Evolutionary conservation across 768 basidiomycete genomes (phyloP).

Genomic region (Udeniomyces megalosporus): DNA sequence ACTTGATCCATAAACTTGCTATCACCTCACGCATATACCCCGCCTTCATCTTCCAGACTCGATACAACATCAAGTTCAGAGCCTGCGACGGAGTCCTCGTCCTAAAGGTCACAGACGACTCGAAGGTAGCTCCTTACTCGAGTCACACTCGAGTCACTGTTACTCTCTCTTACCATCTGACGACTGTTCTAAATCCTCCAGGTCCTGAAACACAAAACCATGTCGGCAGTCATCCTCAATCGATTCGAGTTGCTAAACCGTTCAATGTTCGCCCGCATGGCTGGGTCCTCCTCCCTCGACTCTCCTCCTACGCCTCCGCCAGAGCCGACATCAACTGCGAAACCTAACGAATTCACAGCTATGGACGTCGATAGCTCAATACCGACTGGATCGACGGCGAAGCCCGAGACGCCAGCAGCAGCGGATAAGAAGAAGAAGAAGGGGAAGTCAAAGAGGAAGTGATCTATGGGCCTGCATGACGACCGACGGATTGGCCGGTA

Average conservation of each 20-base stretch:
- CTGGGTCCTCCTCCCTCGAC: background rate
- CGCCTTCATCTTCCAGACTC: conserved; percentile 38
- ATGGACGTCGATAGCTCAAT: no score
- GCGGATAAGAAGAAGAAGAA: no score
- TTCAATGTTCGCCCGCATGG: background rate
- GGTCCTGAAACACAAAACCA: conserved; percentile 94
- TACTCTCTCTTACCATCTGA: no score
- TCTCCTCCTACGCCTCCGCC: background rate
- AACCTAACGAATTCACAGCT: background rate
- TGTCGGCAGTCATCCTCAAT: conserved; percentile 86
- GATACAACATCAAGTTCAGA: conserved; percentile 86
- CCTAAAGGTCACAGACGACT: conserved; percentile 84
- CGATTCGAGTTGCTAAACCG: conserved; percentile 79
- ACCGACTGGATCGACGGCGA: no score
- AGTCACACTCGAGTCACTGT: background rate
- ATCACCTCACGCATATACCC: background rate
- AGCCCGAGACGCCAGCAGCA: no score
- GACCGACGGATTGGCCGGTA: no score
- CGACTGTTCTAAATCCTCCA: no score
- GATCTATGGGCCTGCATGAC: no score
- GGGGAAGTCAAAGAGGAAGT: no score
- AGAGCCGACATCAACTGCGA: background rate
- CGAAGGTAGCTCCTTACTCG: conserved; percentile 39
- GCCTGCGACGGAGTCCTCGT: conserved; percentile 70
- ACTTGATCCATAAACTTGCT: background rate